phyloP scores from a whole-genome alignment of 1,284 basidiomycete species.

The Tylopilus sp. region DNA sequence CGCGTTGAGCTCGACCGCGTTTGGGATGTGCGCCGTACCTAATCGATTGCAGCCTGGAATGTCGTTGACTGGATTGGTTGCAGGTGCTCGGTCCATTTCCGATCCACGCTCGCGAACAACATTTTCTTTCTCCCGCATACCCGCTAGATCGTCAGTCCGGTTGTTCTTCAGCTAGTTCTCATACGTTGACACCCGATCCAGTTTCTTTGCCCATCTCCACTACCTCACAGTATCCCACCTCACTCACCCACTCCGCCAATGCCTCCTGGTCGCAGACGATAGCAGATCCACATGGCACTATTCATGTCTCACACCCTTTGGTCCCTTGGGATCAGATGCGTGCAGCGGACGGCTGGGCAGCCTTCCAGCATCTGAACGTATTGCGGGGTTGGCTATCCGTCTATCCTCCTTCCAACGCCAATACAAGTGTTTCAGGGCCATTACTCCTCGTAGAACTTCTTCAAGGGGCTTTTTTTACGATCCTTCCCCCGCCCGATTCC shows the following conservation, averaged over 20 bases:
- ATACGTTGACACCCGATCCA: slow-evolving; percentile 6
- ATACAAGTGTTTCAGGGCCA: slow-evolving; percentile 45
- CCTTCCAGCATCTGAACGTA: slow-evolving; percentile 77
- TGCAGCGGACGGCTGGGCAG: slow-evolving; percentile 84
- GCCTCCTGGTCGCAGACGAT: slow-evolving; percentile 65
- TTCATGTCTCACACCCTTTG: slow-evolving; percentile 69
- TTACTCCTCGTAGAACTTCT: slow-evolving; percentile 55
- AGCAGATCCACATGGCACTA: slow-evolving; percentile 55
- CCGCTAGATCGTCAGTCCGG: slow-evolving; percentile 68
- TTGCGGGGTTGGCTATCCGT: slow-evolving; percentile 72
- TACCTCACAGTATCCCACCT: slow-evolving; percentile 64
- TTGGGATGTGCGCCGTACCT: slow-evolving; percentile 38
- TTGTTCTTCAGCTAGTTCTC: neutral
- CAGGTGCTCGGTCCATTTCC: slow-evolving; percentile 85
- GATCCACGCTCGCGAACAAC: slow-evolving; percentile 83
- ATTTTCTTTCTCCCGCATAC: slow-evolving; percentile 79
- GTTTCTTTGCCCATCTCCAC: slow-evolving; percentile 34
- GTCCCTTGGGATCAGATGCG: slow-evolving; percentile 75
- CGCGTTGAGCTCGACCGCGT: slow-evolving; percentile 33
- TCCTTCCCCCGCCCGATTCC: slow-evolving; percentile 56
- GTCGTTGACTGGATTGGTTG: slow-evolving; percentile 3
- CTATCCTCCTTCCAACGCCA: slow-evolving; percentile 51
- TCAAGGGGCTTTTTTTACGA: slow-evolving; percentile 76
- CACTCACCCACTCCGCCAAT: slow-evolving; percentile 53
- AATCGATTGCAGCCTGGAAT: neutral